Percentiles rank a stretch among this genome's conserved stretches.
phyloP scores from a whole-genome alignment of 2,329 filamentous ascomycete species.

The Hypomyces rosellus region DNA sequence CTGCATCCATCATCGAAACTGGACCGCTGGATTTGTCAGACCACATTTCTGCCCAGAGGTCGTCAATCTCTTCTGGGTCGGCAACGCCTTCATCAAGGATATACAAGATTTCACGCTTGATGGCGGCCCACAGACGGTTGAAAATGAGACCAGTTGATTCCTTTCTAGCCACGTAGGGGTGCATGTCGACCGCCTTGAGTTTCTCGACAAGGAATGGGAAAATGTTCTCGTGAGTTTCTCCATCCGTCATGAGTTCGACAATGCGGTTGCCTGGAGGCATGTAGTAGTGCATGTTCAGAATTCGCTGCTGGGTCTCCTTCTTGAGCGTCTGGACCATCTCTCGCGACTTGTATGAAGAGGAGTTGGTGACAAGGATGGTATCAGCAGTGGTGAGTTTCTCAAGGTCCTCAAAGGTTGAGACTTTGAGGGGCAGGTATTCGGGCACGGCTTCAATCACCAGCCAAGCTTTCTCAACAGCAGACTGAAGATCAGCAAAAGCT shows the following conservation, averaged over 20 bases:
- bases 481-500: constrained; percentile 30
- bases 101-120: constrained; percentile 45
- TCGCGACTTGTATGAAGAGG: constrained; percentile 44
- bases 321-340: constrained; percentile 40
- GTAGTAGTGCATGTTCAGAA: constrained; percentile 46
- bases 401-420: constrained; percentile 39
- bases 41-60: constrained; percentile 39
- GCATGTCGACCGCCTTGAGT: constrained; percentile 33
- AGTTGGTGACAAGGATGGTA: constrained; percentile 45
- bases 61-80: constrained; percentile 43
- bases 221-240: constrained; percentile 34
- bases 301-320: constrained; percentile 27
- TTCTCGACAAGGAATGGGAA: constrained; percentile 39
- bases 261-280: constrained; percentile 41
- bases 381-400: constrained; percentile 37
- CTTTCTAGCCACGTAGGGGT: constrained; percentile 35
- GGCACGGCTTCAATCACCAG: constrained; percentile 49
- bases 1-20: constrained; percentile 36
- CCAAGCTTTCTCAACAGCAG: constrained; percentile 41
- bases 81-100: constrained; percentile 46
- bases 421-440: constrained; percentile 43
- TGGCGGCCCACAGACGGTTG: constrained; percentile 51
- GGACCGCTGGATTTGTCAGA: constrained; percentile 11
- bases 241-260: constrained; percentile 50
- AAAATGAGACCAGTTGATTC: constrained; percentile 50